Percentiles rank a stretch among this genome's conserved stretches.
Evolutionary conservation across 2,329 filamentous ascomycete genomes (phyloP).

Genomic region (Beauveria sp.): DNA sequence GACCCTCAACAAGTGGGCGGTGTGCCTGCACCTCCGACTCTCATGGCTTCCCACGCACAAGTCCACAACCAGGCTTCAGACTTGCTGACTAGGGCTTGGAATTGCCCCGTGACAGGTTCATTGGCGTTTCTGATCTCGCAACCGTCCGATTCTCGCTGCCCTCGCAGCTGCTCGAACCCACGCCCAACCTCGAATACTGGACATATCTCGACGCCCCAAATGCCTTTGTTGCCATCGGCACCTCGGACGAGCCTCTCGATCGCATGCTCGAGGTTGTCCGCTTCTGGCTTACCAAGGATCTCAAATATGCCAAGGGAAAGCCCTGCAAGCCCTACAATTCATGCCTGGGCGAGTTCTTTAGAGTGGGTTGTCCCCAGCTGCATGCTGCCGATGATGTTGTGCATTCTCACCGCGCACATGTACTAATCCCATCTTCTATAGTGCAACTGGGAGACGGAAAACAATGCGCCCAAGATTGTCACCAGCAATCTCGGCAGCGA

Average conservation of each 20-base stretch:
- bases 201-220: slow-evolving; percentile 94
- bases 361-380: slow-evolving; percentile 45
- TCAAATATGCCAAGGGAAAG: slow-evolving; percentile 98
- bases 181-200: slow-evolving; percentile 98
- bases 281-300: slow-evolving; percentile 98
- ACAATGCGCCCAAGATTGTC: slow-evolving; percentile 61
- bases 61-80: not conserved
- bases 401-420: not conserved
- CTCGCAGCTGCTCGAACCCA: slow-evolving; percentile 90
- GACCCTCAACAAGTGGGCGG: slow-evolving; percentile 13
- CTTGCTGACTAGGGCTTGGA: slow-evolving; percentile 20
- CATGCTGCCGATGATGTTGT: not conserved
- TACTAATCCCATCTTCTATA: slow-evolving; percentile 26
- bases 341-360: slow-evolving; percentile 92
- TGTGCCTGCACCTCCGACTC: slow-evolving; percentile 10
- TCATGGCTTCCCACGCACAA: not conserved
- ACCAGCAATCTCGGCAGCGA: slow-evolving; percentile 37
- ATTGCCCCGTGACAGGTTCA: slow-evolving; percentile 56
- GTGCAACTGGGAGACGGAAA: slow-evolving; percentile 93
- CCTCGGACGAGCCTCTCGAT: slow-evolving; percentile 82
- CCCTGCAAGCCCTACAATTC: slow-evolving; percentile 99
- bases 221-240: slow-evolving; percentile 75
- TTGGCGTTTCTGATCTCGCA: slow-evolving; percentile 92
- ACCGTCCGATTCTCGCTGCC: slow-evolving; percentile 93
- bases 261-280: slow-evolving; percentile 91